Evolutionary conservation across 345 rosid genomes (phyloP).

Genomic region (Gossypium sturtianum): DNA sequence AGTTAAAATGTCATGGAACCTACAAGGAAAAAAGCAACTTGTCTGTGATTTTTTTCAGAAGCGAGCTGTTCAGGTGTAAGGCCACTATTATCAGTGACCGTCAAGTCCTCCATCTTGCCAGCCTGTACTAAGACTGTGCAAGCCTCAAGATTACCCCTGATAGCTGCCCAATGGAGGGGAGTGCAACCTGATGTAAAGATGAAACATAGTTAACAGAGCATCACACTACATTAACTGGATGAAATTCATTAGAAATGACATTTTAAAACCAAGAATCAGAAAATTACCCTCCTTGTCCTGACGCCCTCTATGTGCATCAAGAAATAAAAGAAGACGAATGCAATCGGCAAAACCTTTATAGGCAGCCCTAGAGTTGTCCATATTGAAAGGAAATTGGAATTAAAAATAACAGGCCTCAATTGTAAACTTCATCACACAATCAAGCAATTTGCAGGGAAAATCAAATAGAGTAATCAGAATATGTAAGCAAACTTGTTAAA

Average conservation of each 20-base stretch:
- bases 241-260: background rate
- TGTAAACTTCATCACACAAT: background rate
- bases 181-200: slow-evolving; percentile 69
- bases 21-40: slow-evolving; percentile 99
- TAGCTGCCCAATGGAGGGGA: slow-evolving; percentile 99
- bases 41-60: slow-evolving; percentile 94
- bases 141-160: slow-evolving; percentile 97
- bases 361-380: slow-evolving; percentile 84
- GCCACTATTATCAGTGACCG: slow-evolving; percentile 83
- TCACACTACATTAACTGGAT: background rate
- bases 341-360: slow-evolving; percentile 98
- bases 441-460: slow-evolving; percentile 1
- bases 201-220: slow-evolving; percentile 6
- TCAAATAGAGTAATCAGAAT: background rate
- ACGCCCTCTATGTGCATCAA: slow-evolving; percentile 91
- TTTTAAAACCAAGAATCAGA: background rate
- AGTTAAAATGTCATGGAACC: slow-evolving; percentile 41
- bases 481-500: background rate
- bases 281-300: slow-evolving; percentile 90
- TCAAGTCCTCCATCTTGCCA: slow-evolving; percentile 91
- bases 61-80: slow-evolving; percentile 99
- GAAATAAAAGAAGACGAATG: slow-evolving; percentile 84
- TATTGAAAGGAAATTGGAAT: slow-evolving; percentile 20
- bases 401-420: slow-evolving; percentile 6
- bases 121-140: slow-evolving; percentile 99